Base-by-base conservation (phyloP, 2,329 filamentous ascomycete species). In the Hymenoscyphus occultus region DNA sequence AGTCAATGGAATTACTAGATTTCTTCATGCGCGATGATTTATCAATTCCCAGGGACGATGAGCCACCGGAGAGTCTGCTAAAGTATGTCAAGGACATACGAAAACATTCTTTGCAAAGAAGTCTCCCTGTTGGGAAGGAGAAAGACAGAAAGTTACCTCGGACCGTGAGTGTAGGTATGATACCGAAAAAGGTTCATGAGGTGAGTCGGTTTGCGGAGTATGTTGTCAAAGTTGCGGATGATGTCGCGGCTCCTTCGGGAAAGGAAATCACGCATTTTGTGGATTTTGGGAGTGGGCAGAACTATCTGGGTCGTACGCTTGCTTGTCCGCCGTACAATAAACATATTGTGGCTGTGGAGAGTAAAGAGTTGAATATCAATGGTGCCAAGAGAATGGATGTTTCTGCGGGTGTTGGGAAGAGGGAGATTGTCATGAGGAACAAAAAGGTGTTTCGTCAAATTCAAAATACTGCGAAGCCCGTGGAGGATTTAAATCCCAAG, bases 251-350 rank as follows among this genome's bases (percentile, higher is more conserved):
- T 1, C 79, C 85, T 1, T 83, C 89, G 54, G 80, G 81, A 0
- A 78, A 81, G 59, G 78, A 82, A 6, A 88, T 97, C 66, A 91
- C 92, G 0, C 93, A 98, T 78, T 87, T 97, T 65, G 89, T 98
- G 59, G 95, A 99, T 78, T 97, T 98, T 77, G 95, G 95, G 35
- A 97, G 93, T 62, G 95, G 95, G 0, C 94, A 98, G 76, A 98
- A 97, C 74, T 99, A 99, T 74, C 86, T 99, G 3, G 94, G 95
- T 0, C 85, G 95, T 57, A 90, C 92, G 0, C 81, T 99, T 65
- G 94, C 94, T 14, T 92, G 90, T 67, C 83, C 88, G 62, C 93
- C 93, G 0, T 97, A 96, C 78, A 91, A 93, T 73, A 88, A 89
- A 72, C 87, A 93, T 70, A 90, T 98, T 56, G 87, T 98, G 63